These are phyloP conservation scores for Microbotryum violaceum DNA, from an alignment of 1,284 basidiomycete species.

Conservation along the genomic window DNA sequence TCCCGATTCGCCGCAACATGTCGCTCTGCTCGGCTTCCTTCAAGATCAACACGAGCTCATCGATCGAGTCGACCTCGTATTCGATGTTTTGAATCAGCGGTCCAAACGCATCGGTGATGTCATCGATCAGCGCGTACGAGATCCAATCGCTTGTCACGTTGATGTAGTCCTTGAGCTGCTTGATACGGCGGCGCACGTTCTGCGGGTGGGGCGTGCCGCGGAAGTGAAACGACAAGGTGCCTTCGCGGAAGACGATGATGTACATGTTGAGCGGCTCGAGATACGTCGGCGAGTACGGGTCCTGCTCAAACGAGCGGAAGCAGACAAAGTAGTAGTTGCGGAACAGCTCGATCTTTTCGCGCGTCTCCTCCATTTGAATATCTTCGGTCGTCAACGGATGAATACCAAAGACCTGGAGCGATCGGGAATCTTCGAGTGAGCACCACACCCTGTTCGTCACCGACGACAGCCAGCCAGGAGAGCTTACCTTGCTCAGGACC, in stretches of 20 bases:
- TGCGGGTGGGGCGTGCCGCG: constrained; percentile 93
- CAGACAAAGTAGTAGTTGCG: constrained; percentile 98
- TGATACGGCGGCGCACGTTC: constrained; percentile 94
- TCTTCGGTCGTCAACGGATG: constrained; percentile 98
- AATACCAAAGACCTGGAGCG: constrained; percentile 76
- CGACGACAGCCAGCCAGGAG: background rate
- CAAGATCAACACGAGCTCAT: constrained; percentile 92
- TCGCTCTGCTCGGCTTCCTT: constrained; percentile 77
- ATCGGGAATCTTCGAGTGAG: background rate
- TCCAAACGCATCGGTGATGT: constrained; percentile 98
- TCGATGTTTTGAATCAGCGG: constrained; percentile 98
- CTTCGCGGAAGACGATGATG: constrained; percentile 97
- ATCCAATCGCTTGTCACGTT: constrained; percentile 99
- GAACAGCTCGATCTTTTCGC: constrained; percentile 99
- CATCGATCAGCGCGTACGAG: constrained; percentile 97
- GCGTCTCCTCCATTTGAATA: constrained; percentile 97
- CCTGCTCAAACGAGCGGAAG: constrained; percentile 99
- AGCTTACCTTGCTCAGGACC: constrained; percentile 73
- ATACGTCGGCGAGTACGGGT: constrained; percentile 93
- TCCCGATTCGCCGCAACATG: constrained; percentile 84
- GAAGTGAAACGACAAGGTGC: constrained; percentile 98
- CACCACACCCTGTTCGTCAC: background rate
- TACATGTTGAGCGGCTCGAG: constrained; percentile 99
- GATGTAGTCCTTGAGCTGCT: constrained; percentile 99
- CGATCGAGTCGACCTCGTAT: constrained; percentile 98